Conservation (phyloP, 1,284 basidiomycete genomes). For the Trichosporon sp. region DNA sequence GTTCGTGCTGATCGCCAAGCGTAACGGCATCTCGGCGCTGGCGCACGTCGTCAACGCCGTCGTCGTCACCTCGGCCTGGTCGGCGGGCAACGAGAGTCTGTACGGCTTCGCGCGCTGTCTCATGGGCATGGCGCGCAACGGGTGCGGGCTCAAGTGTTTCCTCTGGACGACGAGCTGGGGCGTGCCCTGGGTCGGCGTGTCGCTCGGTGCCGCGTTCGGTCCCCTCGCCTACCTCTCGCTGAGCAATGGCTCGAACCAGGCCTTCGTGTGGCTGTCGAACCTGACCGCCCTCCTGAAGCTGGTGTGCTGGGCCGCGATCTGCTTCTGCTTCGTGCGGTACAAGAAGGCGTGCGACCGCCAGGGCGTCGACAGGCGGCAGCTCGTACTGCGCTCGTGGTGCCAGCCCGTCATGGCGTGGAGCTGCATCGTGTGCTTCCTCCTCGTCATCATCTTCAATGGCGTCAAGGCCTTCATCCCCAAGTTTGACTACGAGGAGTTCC, state of each 20-base stretch:
- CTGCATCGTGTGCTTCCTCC: conserved; percentile 22
- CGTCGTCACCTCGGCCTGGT: conserved; percentile 38
- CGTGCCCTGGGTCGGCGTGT: conserved; percentile 50
- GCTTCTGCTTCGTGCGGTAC: conserved; percentile 74
- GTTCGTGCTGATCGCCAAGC: conserved; percentile 66
- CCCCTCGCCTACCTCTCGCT: conserved; percentile 54
- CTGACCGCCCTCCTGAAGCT: conserved; percentile 39
- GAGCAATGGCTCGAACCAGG: conserved; percentile 35
- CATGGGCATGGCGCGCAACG: conserved; percentile 57
- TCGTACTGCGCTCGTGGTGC: conserved; percentile 66
- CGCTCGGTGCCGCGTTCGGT: conserved; percentile 39
- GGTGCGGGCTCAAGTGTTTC: conserved; percentile 59
- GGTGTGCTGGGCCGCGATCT: conserved; percentile 45
- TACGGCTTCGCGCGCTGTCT: conserved; percentile 50
- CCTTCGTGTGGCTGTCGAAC: conserved; percentile 43
- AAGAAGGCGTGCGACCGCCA: conserved; percentile 71
- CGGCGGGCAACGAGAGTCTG: conserved; percentile 35
- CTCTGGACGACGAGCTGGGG: conserved; percentile 59
- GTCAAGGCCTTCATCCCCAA: conserved; percentile 20
- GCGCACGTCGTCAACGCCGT: conserved; percentile 54
- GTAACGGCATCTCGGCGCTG: conserved; percentile 68
- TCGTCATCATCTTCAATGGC: conserved; percentile 28
- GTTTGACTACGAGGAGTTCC: conserved; percentile 38
- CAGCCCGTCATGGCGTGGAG: conserved; percentile 41
- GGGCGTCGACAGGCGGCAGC: conserved; percentile 59